Conservation (phyloP, 2,329 filamentous ascomycete genomes). For the Fusarium sp. region DNA sequence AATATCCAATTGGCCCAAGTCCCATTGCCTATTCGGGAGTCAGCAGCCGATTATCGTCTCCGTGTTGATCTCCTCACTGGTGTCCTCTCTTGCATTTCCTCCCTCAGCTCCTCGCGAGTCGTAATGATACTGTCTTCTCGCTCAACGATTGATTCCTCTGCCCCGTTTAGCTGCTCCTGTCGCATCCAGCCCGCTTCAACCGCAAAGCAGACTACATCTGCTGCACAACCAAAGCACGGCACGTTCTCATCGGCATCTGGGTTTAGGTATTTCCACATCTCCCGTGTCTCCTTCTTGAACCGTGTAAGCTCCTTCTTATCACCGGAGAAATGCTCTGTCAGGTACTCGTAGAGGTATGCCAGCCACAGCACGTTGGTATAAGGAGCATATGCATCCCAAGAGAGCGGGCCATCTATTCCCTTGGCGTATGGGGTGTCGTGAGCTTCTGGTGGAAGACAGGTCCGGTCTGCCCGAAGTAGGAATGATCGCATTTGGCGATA, state of each 20-base stretch:
- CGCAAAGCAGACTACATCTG: constrained; percentile 68
- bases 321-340: constrained; percentile 61
- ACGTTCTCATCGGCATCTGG: constrained; percentile 61
- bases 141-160: constrained; percentile 51
- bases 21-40: background rate
- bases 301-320: constrained; percentile 57
- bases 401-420: constrained; percentile 61
- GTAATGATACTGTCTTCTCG: constrained; percentile 58
- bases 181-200: constrained; percentile 70
- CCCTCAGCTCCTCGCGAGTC: constrained; percentile 43
- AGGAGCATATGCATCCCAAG: constrained; percentile 67
- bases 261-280: constrained; percentile 67
- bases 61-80: constrained; percentile 44
- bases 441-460: constrained; percentile 60
- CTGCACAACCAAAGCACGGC: constrained; percentile 66
- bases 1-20: constrained; percentile 1
- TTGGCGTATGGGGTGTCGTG: constrained; percentile 62
- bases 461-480: constrained; percentile 63
- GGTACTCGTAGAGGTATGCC: constrained; percentile 70
- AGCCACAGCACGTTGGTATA: constrained; percentile 77
- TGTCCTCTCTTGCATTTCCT: constrained; percentile 34
- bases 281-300: constrained; percentile 63
- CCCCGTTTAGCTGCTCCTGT: constrained; percentile 62
- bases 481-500: constrained; percentile 74
- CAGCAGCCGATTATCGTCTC: constrained; percentile 17